Conservation (phyloP, 768 basidiomycete species). For the Agrocybe chaxingu region DNA sequence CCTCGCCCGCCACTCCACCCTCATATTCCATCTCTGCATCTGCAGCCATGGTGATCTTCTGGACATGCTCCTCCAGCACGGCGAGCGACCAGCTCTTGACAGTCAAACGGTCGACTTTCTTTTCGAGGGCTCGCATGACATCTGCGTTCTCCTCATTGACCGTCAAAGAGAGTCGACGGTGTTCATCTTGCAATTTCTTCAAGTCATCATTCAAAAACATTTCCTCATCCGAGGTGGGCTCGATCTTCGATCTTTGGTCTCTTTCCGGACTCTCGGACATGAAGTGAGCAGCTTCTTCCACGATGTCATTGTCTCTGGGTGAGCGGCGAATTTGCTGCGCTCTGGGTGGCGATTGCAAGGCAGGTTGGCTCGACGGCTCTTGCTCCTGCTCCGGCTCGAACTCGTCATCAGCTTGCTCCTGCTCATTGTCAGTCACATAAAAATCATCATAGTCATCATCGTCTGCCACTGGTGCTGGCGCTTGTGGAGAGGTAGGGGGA, state of each 20-base stretch:
- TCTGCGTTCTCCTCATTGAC: conserved; percentile 14
- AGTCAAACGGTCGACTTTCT: background rate
- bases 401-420: background rate
- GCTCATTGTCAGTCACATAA: conserved; percentile 5
- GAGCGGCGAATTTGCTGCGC: background rate
- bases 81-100: too few species aligned
- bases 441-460: conserved; percentile 8
- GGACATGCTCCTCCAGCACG: too few species aligned
- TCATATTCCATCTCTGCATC: too few species aligned
- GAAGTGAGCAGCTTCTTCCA: too few species aligned
- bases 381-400: background rate
- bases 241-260: background rate
- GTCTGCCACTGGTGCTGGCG: background rate
- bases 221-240: background rate
- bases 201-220: conserved; percentile 4
- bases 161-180: conserved; percentile 8
- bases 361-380: background rate
- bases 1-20: too few species aligned
- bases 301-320: background rate
- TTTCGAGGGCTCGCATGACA: conserved; percentile 24
- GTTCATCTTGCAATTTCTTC: conserved; percentile 3
- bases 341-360: background rate
- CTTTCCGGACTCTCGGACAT: background rate
- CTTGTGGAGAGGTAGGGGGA: background rate
- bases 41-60: too few species aligned